phyloP scores from a whole-genome alignment of 495 filamentous ascomycete genomes.

The Trichoderma virens region DNA sequence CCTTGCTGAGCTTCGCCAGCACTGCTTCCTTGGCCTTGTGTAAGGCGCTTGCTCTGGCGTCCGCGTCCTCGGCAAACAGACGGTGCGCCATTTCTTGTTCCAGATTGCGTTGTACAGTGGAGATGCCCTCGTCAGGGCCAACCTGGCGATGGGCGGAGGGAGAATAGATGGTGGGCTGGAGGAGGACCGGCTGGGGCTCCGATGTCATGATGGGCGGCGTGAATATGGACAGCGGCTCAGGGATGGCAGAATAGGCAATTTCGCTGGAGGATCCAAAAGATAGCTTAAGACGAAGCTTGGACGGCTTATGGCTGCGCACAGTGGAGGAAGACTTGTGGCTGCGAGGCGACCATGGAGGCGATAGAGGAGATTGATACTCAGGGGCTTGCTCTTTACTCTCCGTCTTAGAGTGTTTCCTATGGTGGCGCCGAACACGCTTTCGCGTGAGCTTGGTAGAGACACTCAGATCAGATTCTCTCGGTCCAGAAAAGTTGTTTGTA shows the following conservation, averaged over 20 bases:
- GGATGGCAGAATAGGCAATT: neutral
- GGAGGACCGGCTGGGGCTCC: constrained; percentile 32
- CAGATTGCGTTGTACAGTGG: constrained; percentile 33
- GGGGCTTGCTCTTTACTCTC: constrained; percentile 13
- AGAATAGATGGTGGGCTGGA: constrained; percentile 40
- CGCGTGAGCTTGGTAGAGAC: constrained; percentile 43
- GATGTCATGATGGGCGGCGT: constrained; percentile 40
- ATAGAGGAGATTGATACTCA: constrained; percentile 10
- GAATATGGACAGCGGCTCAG: constrained; percentile 26
- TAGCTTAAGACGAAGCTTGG: neutral
- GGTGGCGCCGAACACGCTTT: constrained; percentile 34
- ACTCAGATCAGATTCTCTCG: constrained; percentile 31
- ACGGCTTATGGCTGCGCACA: neutral
- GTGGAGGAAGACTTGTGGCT: neutral
- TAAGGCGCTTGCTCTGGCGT: constrained; percentile 33
- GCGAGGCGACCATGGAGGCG: constrained; percentile 10
- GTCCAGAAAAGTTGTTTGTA: constrained; percentile 33
- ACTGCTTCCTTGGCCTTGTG: constrained; percentile 37
- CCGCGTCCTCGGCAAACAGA: constrained; percentile 33
- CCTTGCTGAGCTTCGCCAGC: constrained; percentile 34
- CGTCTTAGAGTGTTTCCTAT: constrained; percentile 13
- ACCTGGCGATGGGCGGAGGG: constrained; percentile 26
- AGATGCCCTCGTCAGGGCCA: constrained; percentile 28
- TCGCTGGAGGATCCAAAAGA: neutral
- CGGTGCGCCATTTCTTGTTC: constrained; percentile 26